These are phyloP conservation scores for Fragosphaeria purpurea DNA, from an alignment of 2,329 filamentous ascomycete species.

Conservation along the genomic window DNA sequence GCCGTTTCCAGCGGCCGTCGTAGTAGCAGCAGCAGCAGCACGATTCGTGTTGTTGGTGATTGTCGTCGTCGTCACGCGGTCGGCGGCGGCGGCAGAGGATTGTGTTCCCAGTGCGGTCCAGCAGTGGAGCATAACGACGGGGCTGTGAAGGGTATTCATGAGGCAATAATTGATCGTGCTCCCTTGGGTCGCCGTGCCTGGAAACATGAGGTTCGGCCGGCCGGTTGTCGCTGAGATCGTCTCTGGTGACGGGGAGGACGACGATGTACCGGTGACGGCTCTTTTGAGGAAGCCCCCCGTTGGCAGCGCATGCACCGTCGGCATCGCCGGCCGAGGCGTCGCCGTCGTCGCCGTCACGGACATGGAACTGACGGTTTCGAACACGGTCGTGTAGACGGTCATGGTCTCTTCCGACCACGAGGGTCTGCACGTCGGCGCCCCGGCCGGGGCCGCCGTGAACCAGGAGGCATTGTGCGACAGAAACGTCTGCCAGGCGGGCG, in stretches of 20 bases:
- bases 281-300: neutral
- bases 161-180: constrained; percentile 1
- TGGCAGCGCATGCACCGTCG: no score
- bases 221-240: neutral
- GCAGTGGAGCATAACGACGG: constrained; percentile 3
- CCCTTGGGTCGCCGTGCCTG: neutral
- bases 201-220: neutral
- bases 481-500: no score
- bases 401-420: no score
- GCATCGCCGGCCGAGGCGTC: no score
- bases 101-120: neutral
- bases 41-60: no score
- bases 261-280: neutral
- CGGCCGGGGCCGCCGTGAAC: no score
- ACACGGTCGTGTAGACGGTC: no score
- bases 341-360: no score
- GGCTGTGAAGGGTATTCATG: neutral
- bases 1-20: neutral
- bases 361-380: no score
- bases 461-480: no score
- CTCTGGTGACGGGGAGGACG: no score
- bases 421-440: no score
- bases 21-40: neutral
- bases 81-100: neutral
- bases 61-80: neutral